Evolutionary conservation across 2,329 filamentous ascomycete genomes (phyloP).

Genomic region (Pseudogymnoascus destructans): DNA sequence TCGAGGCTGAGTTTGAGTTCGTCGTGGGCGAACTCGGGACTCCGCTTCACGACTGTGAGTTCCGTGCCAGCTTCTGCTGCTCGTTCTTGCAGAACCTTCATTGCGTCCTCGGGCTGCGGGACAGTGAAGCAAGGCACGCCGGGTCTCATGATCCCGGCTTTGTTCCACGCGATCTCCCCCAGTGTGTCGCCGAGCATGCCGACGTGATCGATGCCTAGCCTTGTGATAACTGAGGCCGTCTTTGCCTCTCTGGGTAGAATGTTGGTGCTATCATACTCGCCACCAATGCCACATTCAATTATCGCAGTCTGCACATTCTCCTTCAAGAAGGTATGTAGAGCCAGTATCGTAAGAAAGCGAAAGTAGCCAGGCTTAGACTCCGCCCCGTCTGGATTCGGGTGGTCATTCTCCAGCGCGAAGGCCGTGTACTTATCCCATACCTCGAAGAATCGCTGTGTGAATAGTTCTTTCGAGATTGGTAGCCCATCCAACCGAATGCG

Average conservation of each 20-base stretch:
- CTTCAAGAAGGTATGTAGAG: slow-evolving; percentile 66
- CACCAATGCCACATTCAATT: slow-evolving; percentile 88
- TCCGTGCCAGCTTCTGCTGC: slow-evolving; percentile 31
- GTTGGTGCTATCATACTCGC: slow-evolving; percentile 88
- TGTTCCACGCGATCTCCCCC: slow-evolving; percentile 82
- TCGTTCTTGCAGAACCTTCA: slow-evolving; percentile 46
- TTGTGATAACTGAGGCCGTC: slow-evolving; percentile 60
- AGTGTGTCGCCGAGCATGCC: slow-evolving; percentile 67
- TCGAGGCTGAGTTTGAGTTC: slow-evolving; percentile 26
- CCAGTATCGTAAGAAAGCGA: slow-evolving; percentile 78
- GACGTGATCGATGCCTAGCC: slow-evolving; percentile 74
- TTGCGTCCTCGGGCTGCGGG: slow-evolving; percentile 40
- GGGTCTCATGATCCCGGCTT: slow-evolving; percentile 71
- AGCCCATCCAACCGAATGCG: slow-evolving; percentile 49
- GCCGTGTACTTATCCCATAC: slow-evolving; percentile 45
- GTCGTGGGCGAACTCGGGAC: slow-evolving; percentile 18
- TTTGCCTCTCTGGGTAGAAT: slow-evolving; percentile 52
- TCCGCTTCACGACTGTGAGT: slow-evolving; percentile 18
- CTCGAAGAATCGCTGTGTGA: slow-evolving; percentile 54
- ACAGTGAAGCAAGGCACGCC: slow-evolving; percentile 51
- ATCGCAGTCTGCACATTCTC: slow-evolving; percentile 69
- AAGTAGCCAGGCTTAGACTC: slow-evolving; percentile 77
- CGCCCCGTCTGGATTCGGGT: slow-evolving; percentile 14
- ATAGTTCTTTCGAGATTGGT: slow-evolving; percentile 44
- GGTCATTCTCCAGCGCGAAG: slow-evolving; percentile 29